Evolutionary conservation across 2,329 filamentous ascomycete genomes (phyloP).

Genomic region (Talaromyces pinophilus): DNA sequence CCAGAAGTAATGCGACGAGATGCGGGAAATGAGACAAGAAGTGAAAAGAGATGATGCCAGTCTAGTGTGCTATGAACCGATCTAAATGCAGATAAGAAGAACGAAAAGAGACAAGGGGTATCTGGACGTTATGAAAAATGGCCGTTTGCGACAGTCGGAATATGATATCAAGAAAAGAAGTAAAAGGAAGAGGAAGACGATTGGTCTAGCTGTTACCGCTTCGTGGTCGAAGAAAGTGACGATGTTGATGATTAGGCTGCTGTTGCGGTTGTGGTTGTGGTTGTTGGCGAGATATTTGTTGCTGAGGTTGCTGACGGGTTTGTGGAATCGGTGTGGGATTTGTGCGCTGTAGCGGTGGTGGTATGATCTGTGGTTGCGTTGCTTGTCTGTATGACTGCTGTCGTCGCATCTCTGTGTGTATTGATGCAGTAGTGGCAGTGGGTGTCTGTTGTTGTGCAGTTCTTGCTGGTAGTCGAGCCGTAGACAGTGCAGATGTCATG

Average conservation of each 20-base stretch:
- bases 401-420: not conserved
- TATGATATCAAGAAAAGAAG: not conserved
- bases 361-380: not conserved
- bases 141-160: not conserved
- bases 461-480: not conserved
- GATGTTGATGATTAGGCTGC: not conserved
- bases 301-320: not conserved
- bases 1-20: not conserved
- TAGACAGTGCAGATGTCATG: not conserved
- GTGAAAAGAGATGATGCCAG: not conserved
- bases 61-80: not conserved
- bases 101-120: not conserved
- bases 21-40: not conserved
- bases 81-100: conserved; percentile 1
- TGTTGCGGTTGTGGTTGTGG: not conserved
- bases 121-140: not conserved
- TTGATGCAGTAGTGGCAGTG: not conserved
- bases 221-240: not conserved
- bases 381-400: not conserved
- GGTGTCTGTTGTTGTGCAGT: not conserved
- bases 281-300: not conserved
- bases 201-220: not conserved
- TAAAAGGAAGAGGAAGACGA: not conserved
- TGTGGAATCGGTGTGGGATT: not conserved
- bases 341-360: not conserved